A percentile compares a stretch with the other conserved stretches of the same genome.
phyloP scores from a whole-genome alignment of 306 rosid species.

The Quercus engelmannii region DNA sequence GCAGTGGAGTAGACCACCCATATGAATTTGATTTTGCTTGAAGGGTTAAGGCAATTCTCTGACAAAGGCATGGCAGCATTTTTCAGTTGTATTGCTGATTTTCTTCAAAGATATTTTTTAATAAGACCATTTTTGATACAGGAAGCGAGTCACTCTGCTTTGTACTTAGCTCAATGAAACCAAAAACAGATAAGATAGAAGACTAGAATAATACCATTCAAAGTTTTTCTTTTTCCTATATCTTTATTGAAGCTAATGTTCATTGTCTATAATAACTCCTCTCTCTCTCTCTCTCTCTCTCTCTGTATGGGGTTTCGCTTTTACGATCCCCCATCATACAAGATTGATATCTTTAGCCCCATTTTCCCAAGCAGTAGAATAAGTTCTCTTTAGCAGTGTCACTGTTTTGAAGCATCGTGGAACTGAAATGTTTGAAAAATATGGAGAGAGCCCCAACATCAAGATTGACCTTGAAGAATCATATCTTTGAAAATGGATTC shows the following conservation, averaged over 20 bases:
- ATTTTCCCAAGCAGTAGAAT: too few species aligned
- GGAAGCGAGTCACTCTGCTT: neutral
- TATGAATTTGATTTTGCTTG: neutral
- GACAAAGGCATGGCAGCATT: neutral
- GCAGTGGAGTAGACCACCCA: constrained; percentile 47
- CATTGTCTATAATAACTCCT: neutral
- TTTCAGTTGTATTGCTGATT: constrained; percentile 19
- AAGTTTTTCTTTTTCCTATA: neutral
- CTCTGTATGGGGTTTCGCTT: too few species aligned
- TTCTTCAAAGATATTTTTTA: constrained; percentile 21
- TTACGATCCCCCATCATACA: too few species aligned
- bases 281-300: too few species aligned
- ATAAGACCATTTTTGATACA: neutral
- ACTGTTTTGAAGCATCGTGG: too few species aligned
- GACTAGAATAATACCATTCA: neutral
- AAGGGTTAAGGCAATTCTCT: constrained; percentile 2
- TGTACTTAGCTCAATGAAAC: constrained; percentile 1
- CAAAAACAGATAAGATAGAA: neutral
- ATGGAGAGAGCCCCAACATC: constrained; percentile 22
- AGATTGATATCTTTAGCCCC: too few species aligned
- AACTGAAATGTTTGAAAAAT: too few species aligned
- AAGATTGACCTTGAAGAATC: constrained; percentile 44
- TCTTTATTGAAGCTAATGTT: neutral
- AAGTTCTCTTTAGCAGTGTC: too few species aligned
- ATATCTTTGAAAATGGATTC: constrained; percentile 40